Conservation (phyloP, 2,329 filamentous ascomycete species). For the Endoconidiophora polonica region DNA sequence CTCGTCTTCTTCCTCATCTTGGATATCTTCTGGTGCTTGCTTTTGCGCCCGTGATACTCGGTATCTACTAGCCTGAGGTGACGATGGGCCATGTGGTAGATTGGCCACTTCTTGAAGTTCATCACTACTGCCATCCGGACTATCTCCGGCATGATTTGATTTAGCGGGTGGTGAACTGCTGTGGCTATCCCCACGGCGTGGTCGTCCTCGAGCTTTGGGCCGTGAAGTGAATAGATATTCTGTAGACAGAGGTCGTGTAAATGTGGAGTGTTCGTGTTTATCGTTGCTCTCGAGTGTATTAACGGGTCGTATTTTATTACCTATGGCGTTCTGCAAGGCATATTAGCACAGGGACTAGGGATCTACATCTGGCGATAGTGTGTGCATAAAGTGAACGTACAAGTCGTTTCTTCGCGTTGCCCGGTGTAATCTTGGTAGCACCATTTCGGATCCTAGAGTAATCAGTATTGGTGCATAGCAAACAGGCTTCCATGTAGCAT, state of each 20-base stretch:
- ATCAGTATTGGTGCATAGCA: neutral
- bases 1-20: neutral
- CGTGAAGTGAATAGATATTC: neutral
- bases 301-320: no score
- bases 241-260: neutral
- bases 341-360: no score
- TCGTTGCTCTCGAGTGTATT: no score
- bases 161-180: no score
- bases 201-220: no score
- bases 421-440: constrained; percentile 1
- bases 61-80: no score
- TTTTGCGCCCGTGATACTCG: neutral
- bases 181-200: no score
- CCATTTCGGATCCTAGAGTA: neutral
- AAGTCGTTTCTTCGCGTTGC: constrained; percentile 2
- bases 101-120: neutral
- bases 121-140: neutral
- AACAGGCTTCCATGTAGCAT: neutral
- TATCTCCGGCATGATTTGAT: no score
- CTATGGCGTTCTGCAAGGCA: no score
- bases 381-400: neutral
- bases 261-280: no score
- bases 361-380: neutral
- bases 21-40: neutral
- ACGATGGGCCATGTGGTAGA: no score